Evolutionary conservation across 1,284 basidiomycete genomes (phyloP).

Genomic region (Rhodofomes roseus): DNA sequence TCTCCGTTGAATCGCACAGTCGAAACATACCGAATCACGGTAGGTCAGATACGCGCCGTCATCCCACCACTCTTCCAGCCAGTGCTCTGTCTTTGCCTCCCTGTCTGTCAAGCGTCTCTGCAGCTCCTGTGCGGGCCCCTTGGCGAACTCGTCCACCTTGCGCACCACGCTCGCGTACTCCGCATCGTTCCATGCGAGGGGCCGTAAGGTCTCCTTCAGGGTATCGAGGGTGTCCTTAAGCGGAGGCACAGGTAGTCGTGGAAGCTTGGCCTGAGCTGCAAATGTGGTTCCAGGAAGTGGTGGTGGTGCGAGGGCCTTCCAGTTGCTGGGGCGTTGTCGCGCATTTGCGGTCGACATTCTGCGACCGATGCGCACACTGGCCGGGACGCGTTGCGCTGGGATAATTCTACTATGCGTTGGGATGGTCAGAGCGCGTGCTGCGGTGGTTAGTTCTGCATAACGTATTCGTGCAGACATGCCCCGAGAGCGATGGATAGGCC

Average conservation of each 20-base stretch:
- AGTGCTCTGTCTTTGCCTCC: slow-evolving; percentile 51
- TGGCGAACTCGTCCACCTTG: slow-evolving; percentile 62
- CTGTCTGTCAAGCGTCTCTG: slow-evolving; percentile 54
- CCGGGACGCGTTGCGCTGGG: not conserved
- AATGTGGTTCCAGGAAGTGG: slow-evolving; percentile 37
- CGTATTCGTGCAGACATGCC: not conserved
- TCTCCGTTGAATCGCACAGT: not conserved
- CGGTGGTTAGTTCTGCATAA: not conserved
- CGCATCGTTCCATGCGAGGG: slow-evolving; percentile 56
- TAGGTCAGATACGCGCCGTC: slow-evolving; percentile 68
- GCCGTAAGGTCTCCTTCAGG: slow-evolving; percentile 58
- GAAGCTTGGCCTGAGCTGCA: slow-evolving; percentile 41
- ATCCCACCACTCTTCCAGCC: slow-evolving; percentile 86
- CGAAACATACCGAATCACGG: slow-evolving; percentile 62
- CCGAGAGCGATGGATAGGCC: not conserved
- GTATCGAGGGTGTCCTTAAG: slow-evolving; percentile 53
- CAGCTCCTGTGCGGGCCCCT: slow-evolving; percentile 46
- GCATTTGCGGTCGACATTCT: slow-evolving; percentile 16
- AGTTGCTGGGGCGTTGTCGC: slow-evolving; percentile 30
- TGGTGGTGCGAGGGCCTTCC: slow-evolving; percentile 42
- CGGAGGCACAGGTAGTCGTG: slow-evolving; percentile 61
- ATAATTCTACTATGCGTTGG: not conserved
- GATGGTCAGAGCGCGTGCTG: not conserved
- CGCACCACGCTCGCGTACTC: slow-evolving; percentile 50
- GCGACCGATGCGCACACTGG: slow-evolving; percentile 1